Evolutionary conservation across 2,329 filamentous ascomycete genomes (phyloP), one percentile per base, ranked within the genome.

Genomic region (Monilinia fructicola): DNA sequence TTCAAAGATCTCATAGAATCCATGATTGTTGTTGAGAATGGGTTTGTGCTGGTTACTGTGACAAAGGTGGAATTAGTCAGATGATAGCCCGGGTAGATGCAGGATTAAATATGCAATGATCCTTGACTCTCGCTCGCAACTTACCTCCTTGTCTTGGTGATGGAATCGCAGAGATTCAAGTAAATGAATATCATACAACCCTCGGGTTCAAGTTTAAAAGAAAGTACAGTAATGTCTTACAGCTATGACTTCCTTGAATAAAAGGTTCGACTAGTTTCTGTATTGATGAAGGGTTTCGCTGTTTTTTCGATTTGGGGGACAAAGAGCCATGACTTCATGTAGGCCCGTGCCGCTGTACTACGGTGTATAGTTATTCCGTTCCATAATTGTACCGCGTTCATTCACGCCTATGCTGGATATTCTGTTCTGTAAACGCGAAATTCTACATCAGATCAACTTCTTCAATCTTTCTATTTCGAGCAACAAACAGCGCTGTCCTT

Each of bases 1-100:
- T 87, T 87, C 55, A 88, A 79, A 66, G 83, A 85, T 73, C 84
- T 81, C 85, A 88, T 87, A 64, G 85, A 87, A 74, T 88, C 86
- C 86, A 88, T 88, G 71, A 26, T 63, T 54, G 54, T 65, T 65
- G 55, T 61, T 35, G 54, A 44, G 42, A 50, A 26, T 61, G 55
- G 23, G 53, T 26, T 65, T 65, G 64, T 65, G 38, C 55, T 52
- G 48, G 50, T 46, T 50, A 31, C 53, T 60, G 21, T 35, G 42
- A 65, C 54, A 60, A 65, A 65, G 64, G 42, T 31, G 44, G 56
- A 59, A 61, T 58, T 60, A 65, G 55, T 65, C 55, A 65, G 64
- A 61, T 38, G 48, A 42, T 59, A 46, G 48, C 16, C 40, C 46
- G 64, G 64, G 55, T 53, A 28, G 46, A 26, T 31, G 26, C 64